phyloP scores from a whole-genome alignment of 352 stramenopile species.

The Globisporangium cystogenes region DNA sequence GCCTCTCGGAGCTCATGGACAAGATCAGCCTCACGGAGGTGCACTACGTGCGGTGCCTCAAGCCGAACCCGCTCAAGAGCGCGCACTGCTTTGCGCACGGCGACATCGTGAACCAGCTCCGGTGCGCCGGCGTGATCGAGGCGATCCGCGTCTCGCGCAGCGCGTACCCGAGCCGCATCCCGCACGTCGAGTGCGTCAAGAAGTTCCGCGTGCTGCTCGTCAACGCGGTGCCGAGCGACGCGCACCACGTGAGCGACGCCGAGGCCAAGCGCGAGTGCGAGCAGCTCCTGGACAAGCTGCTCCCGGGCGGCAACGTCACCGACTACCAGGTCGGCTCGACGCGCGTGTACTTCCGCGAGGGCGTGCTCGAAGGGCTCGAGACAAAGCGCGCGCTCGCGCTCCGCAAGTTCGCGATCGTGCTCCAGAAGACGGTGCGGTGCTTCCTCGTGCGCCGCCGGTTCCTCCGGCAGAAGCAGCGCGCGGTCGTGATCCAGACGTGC shows the following conservation, averaged over 20 bases:
- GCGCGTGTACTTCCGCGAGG: slow-evolving; percentile 84
- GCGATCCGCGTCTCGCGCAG: slow-evolving; percentile 84
- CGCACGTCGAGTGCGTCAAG: slow-evolving; percentile 73
- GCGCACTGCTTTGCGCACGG: slow-evolving; percentile 60
- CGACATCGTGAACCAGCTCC: slow-evolving; percentile 79
- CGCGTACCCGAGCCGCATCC: slow-evolving; percentile 76
- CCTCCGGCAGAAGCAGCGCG: slow-evolving; percentile 32
- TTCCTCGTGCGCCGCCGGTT: slow-evolving; percentile 58
- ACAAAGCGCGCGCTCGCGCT: slow-evolving; percentile 65
- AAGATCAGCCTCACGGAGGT: slow-evolving; percentile 84
- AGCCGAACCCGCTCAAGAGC: slow-evolving; percentile 77
- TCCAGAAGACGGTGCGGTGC: slow-evolving; percentile 70
- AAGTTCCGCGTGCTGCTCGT: slow-evolving; percentile 64
- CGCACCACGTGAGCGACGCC: slow-evolving; percentile 40
- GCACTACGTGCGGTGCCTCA: slow-evolving; percentile 84
- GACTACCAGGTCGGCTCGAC: slow-evolving; percentile 85
- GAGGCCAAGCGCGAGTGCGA: slow-evolving; percentile 60
- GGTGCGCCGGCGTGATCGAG: slow-evolving; percentile 83
- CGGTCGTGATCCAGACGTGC: slow-evolving; percentile 65
- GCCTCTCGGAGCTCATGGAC: slow-evolving; percentile 76
- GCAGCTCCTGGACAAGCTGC: slow-evolving; percentile 57
- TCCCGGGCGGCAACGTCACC: slow-evolving; percentile 66
- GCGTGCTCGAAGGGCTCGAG: slow-evolving; percentile 74
- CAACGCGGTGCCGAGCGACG: no score
- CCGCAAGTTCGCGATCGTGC: slow-evolving; percentile 64